These are phyloP conservation scores for Dictyostelium firmibasis DNA, from an alignment of 78 protist genomes.

Conservation along the genomic window DNA sequence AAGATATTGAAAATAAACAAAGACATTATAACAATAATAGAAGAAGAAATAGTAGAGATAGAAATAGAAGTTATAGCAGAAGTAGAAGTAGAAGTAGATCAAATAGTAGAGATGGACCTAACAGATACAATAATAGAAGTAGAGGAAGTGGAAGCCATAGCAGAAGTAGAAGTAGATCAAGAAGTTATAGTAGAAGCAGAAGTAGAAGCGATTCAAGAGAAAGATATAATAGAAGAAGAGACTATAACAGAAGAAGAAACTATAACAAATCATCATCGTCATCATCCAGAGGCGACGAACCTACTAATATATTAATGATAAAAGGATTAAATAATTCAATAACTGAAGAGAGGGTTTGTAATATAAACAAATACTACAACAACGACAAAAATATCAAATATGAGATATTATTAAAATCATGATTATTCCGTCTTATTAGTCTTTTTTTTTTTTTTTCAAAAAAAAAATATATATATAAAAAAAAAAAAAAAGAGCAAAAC, in stretches of 20 bases:
- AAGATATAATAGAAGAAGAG: constrained; percentile 3
- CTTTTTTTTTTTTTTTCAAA: too few species aligned
- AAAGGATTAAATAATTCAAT: constrained; percentile 12
- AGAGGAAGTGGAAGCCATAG: neutral
- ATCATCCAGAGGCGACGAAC: constrained; percentile 10
- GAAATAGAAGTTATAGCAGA: neutral
- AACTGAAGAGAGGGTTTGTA: constrained; percentile 24
- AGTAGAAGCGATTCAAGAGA: constrained; percentile 5
- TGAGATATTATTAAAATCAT: too few species aligned
- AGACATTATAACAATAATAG: neutral
- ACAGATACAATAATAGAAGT: neutral
- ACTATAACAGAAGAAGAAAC: neutral
- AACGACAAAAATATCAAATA: neutral
- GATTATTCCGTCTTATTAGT: neutral
- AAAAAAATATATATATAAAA: too few species aligned
- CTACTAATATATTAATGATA: constrained; percentile 17
- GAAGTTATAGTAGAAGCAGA: constrained; percentile 11
- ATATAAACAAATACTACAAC: neutral
- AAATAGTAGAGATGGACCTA: neutral
- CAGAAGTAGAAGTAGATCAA: neutral
- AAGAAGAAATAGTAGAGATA: neutral
- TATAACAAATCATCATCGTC: neutral
- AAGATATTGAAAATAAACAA: neutral
- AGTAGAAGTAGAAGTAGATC: neutral
- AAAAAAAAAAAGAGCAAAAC: neutral